Conservation (phyloP, 1,284 basidiomycete species). For the Fistulina hepatica region DNA sequence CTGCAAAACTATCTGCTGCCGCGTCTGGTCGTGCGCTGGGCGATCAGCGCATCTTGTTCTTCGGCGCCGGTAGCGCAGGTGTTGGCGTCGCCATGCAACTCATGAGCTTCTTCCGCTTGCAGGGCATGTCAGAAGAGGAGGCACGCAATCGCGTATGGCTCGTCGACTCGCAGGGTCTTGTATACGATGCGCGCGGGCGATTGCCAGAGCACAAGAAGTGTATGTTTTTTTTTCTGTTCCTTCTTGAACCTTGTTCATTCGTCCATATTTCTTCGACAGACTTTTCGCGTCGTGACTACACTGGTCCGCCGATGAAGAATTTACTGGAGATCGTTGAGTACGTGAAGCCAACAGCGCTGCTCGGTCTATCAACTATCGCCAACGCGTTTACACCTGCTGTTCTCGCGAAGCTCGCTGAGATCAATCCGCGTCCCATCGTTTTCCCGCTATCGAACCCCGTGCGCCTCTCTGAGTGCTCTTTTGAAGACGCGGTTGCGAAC, state of each 20-base stretch:
- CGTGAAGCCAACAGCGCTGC: constrained; percentile 84
- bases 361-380: constrained; percentile 83
- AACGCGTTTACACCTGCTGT: constrained; percentile 36
- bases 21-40: constrained; percentile 60
- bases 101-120: constrained; percentile 78
- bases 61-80: constrained; percentile 82
- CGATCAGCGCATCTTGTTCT: constrained; percentile 84
- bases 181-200: constrained; percentile 59
- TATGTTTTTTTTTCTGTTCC: constrained; percentile 22
- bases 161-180: constrained; percentile 80
- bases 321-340: constrained; percentile 76
- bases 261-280: constrained; percentile 27
- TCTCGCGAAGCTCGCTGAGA: constrained; percentile 72
- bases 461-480: constrained; percentile 75
- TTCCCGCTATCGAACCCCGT: constrained; percentile 97
- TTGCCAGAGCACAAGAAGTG: constrained; percentile 81
- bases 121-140: constrained; percentile 67
- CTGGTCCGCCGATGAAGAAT: constrained; percentile 62
- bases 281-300: constrained; percentile 77
- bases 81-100: constrained; percentile 87
- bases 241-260: constrained; percentile 1
- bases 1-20: constrained; percentile 66
- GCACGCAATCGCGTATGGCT: constrained; percentile 76
- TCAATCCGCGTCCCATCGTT: constrained; percentile 84
- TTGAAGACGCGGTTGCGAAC: constrained; percentile 74